Conservation (phyloP, 2,329 filamentous ascomycete species). For the Didymosphaeria variabile region DNA sequence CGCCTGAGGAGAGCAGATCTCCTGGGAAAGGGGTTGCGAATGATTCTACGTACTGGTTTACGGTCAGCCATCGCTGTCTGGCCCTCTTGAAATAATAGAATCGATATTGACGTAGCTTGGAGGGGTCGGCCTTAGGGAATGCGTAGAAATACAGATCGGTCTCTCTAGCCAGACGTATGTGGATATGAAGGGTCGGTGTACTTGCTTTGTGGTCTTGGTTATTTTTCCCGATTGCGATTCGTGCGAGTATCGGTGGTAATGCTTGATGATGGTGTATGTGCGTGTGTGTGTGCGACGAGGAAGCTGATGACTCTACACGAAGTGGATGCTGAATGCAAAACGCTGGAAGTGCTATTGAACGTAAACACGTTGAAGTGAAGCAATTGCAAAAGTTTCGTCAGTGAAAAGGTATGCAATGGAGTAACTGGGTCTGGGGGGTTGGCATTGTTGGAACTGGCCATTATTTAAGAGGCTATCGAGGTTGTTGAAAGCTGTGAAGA, state of each 20-base stretch:
- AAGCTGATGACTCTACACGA: background rate
- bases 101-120: background rate
- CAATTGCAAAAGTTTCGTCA: background rate
- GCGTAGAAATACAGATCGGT: background rate
- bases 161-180: background rate
- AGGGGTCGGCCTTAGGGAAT: background rate
- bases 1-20: background rate
- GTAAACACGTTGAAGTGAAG: background rate
- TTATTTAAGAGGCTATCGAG: slow-evolving; percentile 8
- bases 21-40: background rate
- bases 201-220: background rate
- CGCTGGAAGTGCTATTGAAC: background rate
- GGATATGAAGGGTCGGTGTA: too few species aligned
- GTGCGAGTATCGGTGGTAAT: background rate
- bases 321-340: background rate
- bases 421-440: background rate
- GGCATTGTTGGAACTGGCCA: slow-evolving; percentile 5
- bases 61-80: slow-evolving; percentile 2
- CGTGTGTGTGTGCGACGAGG: background rate
- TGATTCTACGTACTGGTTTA: background rate
- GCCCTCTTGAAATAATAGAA: background rate
- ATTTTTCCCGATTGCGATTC: background rate
- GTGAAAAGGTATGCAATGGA: background rate
- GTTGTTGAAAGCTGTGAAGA: background rate
- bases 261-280: background rate